Conservation (phyloP, 352 stramenopile genomes). For the Aphanomyces astaci region DNA sequence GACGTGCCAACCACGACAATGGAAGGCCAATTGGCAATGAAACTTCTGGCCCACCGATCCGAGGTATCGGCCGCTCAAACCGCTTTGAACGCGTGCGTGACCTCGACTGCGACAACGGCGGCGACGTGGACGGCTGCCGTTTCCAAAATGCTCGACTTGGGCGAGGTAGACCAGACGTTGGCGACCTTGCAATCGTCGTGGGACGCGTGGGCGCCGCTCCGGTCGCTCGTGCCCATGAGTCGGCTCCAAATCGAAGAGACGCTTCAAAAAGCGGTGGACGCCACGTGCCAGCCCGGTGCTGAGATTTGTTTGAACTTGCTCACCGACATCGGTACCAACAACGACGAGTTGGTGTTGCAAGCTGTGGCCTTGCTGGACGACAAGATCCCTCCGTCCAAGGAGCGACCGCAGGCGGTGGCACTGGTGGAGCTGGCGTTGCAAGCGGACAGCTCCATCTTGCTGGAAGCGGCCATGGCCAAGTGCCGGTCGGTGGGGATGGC, state of each 20-base stretch:
- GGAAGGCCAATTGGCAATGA: not conserved
- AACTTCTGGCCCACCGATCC: not conserved
- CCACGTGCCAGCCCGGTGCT: not conserved
- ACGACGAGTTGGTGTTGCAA: slow-evolving; percentile 1
- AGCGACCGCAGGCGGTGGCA: slow-evolving; percentile 10
- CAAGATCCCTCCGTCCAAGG: not conserved
- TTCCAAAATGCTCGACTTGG: not conserved
- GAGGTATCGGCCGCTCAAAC: not conserved
- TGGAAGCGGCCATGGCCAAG: slow-evolving; percentile 7
- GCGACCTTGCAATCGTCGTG: not conserved
- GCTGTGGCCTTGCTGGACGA: not conserved
- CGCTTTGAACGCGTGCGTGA: not conserved
- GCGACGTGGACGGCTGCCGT: not conserved
- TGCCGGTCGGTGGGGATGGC: slow-evolving; percentile 21
- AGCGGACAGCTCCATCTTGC: not conserved
- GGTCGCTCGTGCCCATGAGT: not conserved
- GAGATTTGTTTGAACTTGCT: slow-evolving; percentile 8
- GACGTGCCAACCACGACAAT: not conserved
- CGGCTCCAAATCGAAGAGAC: slow-evolving; percentile 5
- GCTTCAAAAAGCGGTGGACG: slow-evolving; percentile 9
- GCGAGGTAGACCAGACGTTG: not conserved
- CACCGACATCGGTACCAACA: not conserved
- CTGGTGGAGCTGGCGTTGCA: slow-evolving; percentile 17
- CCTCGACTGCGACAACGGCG: not conserved
- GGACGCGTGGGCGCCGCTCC: slow-evolving; percentile 12